These are phyloP conservation scores for Martiniozyma abietophila DNA, from an alignment of 805 yeast genomes.

Conservation along the genomic window DNA sequence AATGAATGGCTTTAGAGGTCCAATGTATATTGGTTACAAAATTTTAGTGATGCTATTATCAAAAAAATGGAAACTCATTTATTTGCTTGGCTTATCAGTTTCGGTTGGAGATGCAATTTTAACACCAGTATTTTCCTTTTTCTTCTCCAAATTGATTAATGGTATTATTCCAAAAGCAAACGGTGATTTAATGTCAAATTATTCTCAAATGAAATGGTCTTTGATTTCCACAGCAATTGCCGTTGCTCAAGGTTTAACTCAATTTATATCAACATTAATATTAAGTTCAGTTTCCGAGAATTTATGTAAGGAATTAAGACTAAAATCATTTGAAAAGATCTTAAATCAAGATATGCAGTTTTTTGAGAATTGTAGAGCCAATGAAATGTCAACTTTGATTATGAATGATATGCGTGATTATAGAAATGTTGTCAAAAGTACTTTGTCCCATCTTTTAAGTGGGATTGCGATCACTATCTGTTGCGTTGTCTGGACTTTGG, in stretches of 20 bases:
- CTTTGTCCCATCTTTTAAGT: conserved; percentile 45
- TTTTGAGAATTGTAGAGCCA: conserved; percentile 37
- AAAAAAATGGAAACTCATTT: conserved; percentile 12
- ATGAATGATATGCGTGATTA: conserved; percentile 79
- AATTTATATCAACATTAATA: conserved; percentile 40
- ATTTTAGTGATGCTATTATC: conserved; percentile 6
- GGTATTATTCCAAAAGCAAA: conserved; percentile 45
- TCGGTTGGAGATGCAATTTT: conserved; percentile 51
- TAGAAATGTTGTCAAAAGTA: conserved; percentile 53
- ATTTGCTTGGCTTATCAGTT: conserved; percentile 42
- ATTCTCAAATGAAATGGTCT: conserved; percentile 54
- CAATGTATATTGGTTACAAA: conserved; percentile 8
- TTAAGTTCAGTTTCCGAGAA: conserved; percentile 55
- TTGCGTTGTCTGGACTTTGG: conserved; percentile 73
- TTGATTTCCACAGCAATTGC: conserved; percentile 55
- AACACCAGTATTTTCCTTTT: conserved; percentile 71
- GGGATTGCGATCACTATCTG: conserved; percentile 43
- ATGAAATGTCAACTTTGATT: conserved; percentile 54
- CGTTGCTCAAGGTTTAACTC: conserved; percentile 46
- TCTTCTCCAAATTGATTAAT: conserved; percentile 59
- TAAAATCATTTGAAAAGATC: conserved; percentile 37
- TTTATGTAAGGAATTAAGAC: conserved; percentile 54
- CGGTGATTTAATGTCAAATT: conserved; percentile 19
- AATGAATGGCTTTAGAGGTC: conserved; percentile 1
- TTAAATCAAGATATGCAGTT: conserved; percentile 44